Percentiles rank a stretch among this genome's conserved stretches.
phyloP scores from a whole-genome alignment of 441 rosid species.

The Adansonia gregorii region DNA sequence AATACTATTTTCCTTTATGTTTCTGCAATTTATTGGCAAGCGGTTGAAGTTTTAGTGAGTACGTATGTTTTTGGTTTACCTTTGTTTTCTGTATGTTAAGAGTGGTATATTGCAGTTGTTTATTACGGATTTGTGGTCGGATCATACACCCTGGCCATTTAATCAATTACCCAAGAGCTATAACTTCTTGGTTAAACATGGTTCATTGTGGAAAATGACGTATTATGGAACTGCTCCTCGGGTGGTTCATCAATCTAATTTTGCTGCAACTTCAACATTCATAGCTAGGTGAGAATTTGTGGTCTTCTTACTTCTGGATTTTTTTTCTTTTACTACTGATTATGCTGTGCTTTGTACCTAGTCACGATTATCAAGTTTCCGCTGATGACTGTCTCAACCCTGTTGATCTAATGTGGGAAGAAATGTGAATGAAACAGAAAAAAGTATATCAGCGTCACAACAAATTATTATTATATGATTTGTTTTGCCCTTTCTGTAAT shows the following conservation, averaged over 20 bases:
- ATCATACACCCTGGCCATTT: constrained; percentile 99
- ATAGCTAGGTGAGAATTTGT: constrained; percentile 76
- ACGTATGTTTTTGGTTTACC: constrained; percentile 30
- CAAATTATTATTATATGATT: background rate
- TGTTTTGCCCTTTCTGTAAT: background rate
- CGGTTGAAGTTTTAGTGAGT: constrained; percentile 23
- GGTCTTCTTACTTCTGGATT: background rate
- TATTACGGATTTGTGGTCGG: constrained; percentile 94
- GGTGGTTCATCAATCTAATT: constrained; percentile 86
- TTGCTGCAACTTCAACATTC: constrained; percentile 92
- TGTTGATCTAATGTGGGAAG: background rate
- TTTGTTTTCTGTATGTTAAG: constrained; percentile 39
- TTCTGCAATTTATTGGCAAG: constrained; percentile 15
- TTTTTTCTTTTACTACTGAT: constrained; percentile 14
- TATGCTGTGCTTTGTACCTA: background rate
- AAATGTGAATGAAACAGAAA: constrained; percentile 6
- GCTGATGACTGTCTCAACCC: background rate
- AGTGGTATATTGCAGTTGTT: constrained; percentile 72
- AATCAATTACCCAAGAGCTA: constrained; percentile 96
- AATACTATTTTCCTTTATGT: background rate
- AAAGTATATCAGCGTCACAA: background rate
- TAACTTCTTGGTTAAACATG: constrained; percentile 90
- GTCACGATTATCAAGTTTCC: background rate
- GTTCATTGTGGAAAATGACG: constrained; percentile 85
- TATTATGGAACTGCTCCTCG: constrained; percentile 91